Evolutionary conservation across 1,284 basidiomycete species (phyloP).

Genomic region (Sporisorium scitamineum): DNA sequence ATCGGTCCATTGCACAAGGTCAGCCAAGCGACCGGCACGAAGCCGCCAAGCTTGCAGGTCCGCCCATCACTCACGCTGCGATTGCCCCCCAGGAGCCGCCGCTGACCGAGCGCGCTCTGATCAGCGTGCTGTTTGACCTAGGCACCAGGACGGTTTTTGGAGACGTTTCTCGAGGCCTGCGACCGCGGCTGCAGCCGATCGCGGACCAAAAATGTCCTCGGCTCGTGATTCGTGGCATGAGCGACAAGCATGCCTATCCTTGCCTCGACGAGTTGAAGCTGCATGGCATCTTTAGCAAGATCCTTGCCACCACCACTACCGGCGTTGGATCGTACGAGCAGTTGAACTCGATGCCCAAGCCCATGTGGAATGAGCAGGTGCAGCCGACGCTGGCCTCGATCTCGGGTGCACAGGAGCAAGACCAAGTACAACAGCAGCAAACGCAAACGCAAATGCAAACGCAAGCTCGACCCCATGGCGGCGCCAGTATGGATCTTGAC

Average conservation of each 20-base stretch:
- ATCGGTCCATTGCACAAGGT: background rate
- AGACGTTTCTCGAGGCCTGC: background rate
- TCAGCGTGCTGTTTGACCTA: constrained; percentile 14
- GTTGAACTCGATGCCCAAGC: background rate
- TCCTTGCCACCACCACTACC: background rate
- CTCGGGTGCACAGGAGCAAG: background rate
- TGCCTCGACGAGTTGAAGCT: constrained; percentile 6
- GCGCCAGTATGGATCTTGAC: too few species aligned
- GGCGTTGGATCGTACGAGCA: background rate
- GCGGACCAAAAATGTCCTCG: constrained; percentile 1
- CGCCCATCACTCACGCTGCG: background rate
- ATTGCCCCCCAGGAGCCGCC: background rate
- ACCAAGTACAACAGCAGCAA: too few species aligned
- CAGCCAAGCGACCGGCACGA: too few species aligned
- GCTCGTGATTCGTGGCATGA: constrained; percentile 7
- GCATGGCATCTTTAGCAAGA: background rate
- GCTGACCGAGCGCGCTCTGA: constrained; percentile 6
- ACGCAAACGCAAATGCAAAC: too few species aligned
- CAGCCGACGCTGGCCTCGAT: background rate
- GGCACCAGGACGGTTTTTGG: background rate
- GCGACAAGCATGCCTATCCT: constrained; percentile 5
- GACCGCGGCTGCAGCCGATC: constrained; percentile 4
- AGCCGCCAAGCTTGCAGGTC: background rate
- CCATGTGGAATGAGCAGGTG: constrained; percentile 2
- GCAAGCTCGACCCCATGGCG: too few species aligned